phyloP scores from a whole-genome alignment of 2,329 filamentous ascomycete species.

The Dothideomycetes sp. region DNA sequence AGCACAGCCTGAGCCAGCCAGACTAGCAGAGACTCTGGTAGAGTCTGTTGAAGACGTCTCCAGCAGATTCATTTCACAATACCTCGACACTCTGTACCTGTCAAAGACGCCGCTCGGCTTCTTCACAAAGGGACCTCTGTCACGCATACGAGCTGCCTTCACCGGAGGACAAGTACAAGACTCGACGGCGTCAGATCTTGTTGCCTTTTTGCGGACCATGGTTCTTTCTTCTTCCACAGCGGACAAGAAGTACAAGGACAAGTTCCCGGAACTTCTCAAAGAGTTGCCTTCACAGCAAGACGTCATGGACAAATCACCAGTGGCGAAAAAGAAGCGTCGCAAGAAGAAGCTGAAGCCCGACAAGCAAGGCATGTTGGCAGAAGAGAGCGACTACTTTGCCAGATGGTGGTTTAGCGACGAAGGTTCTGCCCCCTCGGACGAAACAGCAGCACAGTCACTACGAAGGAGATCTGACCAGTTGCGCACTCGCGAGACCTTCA shows the following conservation, averaged over 20 bases:
- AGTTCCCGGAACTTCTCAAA: conserved; percentile 55
- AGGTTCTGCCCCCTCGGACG: conserved; percentile 36
- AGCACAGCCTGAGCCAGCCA: neutral
- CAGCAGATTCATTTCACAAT: conserved; percentile 39
- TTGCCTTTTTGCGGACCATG: conserved; percentile 52
- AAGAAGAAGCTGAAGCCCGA: conserved; percentile 55
- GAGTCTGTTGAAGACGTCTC: conserved; percentile 33
- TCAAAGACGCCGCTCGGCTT: conserved; percentile 67
- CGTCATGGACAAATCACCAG: conserved; percentile 4
- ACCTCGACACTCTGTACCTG: conserved; percentile 39
- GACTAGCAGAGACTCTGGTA: conserved; percentile 11
- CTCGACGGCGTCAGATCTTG: conserved; percentile 42
- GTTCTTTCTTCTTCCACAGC: conserved; percentile 43
- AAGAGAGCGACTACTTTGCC: conserved; percentile 55
- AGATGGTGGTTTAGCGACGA: conserved; percentile 60
- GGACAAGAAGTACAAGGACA: conserved; percentile 73
- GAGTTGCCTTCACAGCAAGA: conserved; percentile 37
- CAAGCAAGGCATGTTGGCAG: conserved; percentile 59
- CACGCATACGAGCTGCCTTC: conserved; percentile 63
- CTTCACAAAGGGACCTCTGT: conserved; percentile 73
- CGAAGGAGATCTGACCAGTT: conserved; percentile 51
- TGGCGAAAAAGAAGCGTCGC: conserved; percentile 40
- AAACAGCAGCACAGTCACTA: conserved; percentile 39
- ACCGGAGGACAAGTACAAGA: conserved; percentile 32
- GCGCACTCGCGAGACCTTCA: conserved; percentile 65